These are phyloP conservation scores for Venturia oleaginea DNA, from an alignment of 2,329 filamentous ascomycete species.

Conservation along the genomic window DNA sequence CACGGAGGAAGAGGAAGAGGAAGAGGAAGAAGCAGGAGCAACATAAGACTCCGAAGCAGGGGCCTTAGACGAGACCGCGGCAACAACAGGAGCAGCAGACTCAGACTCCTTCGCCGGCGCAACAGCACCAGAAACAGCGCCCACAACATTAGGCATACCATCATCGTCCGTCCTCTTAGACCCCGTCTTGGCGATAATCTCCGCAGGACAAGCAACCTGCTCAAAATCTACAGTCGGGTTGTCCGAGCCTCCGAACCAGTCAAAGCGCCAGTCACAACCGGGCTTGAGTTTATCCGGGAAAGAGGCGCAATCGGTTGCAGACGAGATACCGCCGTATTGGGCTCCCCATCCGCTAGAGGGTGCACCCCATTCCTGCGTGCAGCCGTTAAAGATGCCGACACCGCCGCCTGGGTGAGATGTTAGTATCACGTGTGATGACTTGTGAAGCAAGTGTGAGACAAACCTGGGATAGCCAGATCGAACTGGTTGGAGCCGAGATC, in stretches of 20 bases:
- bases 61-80: neutral
- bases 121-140: neutral
- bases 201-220: constrained; percentile 47
- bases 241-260: constrained; percentile 53
- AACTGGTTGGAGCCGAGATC: constrained; percentile 51
- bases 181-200: constrained; percentile 31
- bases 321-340: constrained; percentile 49
- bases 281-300: constrained; percentile 44
- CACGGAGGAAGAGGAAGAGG: neutral
- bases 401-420: constrained; percentile 37
- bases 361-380: constrained; percentile 40
- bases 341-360: constrained; percentile 44
- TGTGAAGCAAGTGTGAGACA: neutral
- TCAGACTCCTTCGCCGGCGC: no score
- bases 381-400: constrained; percentile 47
- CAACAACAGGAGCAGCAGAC: neutral
- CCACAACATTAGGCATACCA: neutral
- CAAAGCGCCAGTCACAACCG: constrained; percentile 55
- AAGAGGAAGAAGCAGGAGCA: neutral
- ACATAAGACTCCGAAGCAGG: neutral
- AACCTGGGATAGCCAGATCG: constrained; percentile 36
- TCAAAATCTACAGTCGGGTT: constrained; percentile 48
- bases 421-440: neutral
- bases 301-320: constrained; percentile 41
- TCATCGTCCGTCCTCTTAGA: neutral